phyloP scores from a whole-genome alignment of 352 stramenopile species.

The Phytophthora hibernalis region DNA sequence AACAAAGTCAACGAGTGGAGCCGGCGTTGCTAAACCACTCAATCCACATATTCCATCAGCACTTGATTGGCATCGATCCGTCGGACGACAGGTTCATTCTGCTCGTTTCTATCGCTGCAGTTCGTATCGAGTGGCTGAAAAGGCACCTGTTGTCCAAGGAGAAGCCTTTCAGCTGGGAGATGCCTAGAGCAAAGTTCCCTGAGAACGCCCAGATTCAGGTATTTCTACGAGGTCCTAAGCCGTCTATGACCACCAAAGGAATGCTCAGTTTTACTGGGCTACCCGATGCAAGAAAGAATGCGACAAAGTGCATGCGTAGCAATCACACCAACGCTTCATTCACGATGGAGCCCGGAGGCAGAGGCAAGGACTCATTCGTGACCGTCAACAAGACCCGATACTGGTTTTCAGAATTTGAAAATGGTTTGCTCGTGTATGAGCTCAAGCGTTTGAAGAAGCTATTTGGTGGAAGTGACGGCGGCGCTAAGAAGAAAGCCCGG shows the following conservation, averaged over 20 bases:
- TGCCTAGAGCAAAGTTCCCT: not conserved
- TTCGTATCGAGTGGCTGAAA: not conserved
- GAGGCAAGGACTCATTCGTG: not conserved
- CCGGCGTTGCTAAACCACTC: conserved; percentile 1
- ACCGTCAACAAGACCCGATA: not conserved
- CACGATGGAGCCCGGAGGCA: not conserved
- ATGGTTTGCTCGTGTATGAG: not conserved
- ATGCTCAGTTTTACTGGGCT: not conserved
- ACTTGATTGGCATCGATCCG: not conserved
- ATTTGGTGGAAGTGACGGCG: not conserved
- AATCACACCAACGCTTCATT: not conserved
- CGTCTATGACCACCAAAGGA: not conserved
- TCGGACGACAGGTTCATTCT: not conserved
- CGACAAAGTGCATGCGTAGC: not conserved
- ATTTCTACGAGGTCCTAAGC: not conserved
- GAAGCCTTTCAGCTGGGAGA: not conserved
- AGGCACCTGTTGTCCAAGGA: not conserved
- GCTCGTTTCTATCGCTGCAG: not conserved
- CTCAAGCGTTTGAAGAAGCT: not conserved
- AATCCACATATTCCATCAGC: conserved; percentile 8
- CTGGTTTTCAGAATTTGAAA: not conserved
- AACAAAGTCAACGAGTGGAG: conserved; percentile 17
- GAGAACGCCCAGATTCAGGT: not conserved
- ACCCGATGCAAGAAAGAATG: not conserved
- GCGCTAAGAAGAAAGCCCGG: not conserved